Percentiles rank a stretch among this genome's conserved stretches.
Evolutionary conservation across 169 alveolate species (phyloP).

Genomic region (Eimeria tenella): DNA sequence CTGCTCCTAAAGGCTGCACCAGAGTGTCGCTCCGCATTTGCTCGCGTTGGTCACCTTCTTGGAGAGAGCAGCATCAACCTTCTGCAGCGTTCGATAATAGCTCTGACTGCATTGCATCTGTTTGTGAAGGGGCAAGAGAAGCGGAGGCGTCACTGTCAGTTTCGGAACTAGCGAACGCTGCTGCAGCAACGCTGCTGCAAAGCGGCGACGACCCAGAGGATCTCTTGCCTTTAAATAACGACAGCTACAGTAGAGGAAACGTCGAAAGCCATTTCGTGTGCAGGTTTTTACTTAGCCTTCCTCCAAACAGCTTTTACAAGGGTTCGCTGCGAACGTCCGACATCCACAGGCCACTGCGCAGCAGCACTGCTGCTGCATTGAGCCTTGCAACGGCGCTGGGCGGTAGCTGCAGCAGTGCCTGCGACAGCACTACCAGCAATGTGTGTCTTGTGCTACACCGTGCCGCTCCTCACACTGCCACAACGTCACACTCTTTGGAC

Average conservation of each 20-base stretch:
- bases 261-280: neutral
- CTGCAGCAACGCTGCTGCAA: constrained; percentile 8
- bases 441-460: constrained; percentile 3
- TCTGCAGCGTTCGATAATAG: neutral
- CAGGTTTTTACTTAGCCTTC: neutral
- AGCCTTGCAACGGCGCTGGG: constrained; percentile 4
- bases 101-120: neutral
- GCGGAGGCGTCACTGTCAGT: neutral
- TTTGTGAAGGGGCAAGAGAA: neutral
- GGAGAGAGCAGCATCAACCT: neutral
- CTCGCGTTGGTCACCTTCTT: neutral
- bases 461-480: neutral
- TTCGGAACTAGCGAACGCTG: neutral
- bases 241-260: neutral
- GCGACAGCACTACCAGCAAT: neutral
- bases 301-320: neutral
- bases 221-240: neutral
- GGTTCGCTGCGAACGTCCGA: neutral
- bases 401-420: neutral
- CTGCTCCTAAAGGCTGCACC: neutral
- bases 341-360: neutral
- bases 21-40: neutral
- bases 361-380: constrained; percentile 3
- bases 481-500: neutral
- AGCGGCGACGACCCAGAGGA: neutral